Base-by-base conservation (phyloP, 2,329 filamentous ascomycete species). In the Botrytis fabae region DNA sequence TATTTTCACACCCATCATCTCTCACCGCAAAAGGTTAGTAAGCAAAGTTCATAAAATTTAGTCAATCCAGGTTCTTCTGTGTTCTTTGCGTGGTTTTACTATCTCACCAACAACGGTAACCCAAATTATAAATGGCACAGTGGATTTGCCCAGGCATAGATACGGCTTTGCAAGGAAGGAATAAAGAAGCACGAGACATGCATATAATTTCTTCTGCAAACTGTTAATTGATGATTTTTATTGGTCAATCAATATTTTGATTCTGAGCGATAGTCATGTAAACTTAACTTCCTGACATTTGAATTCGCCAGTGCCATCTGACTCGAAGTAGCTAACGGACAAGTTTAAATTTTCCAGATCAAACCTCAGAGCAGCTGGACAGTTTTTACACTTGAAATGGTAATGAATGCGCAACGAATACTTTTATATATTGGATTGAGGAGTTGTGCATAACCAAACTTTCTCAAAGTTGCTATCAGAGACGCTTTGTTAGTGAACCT, bases 241-340 rank as follows among this genome's bases (percentile, higher is more conserved):
- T 16, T 54, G 6, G 25, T n/a, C 48, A n/a, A 54, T n/a, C 2
- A 16, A 16, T n/a, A 7, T 16, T 54, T 2, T 54, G 48, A 48
- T 25, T 48, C 1, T 25, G 46, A 25, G 22, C 25, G 46, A 48
- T 2, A 5, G 46, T 1, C 46, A 5, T 12, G 22, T 25, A 48
- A 12, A 48, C 0, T 25, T 4, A 5, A 48, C 4, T 48, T 54
- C 4, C 25, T 16, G 0, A 16, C 6, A n/a, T 0, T 54, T 3
- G 0, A 6, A 54, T 4, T 16, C 48, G 12, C 25, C 48, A n/a
- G 12, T 16, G 5, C 25, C 12, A n/a, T n/a, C 10, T 54, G 12
- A 54, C 2, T 14, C 14, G 12, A 16, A 4, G 25, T 54, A 2
- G 2, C 25, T 2, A 14, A n/a, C 25, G 25, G 48, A 54, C 12